Base-by-base conservation (phyloP, 371 early-diverging fungal species). In the Vairimorpha ceranae region DNA sequence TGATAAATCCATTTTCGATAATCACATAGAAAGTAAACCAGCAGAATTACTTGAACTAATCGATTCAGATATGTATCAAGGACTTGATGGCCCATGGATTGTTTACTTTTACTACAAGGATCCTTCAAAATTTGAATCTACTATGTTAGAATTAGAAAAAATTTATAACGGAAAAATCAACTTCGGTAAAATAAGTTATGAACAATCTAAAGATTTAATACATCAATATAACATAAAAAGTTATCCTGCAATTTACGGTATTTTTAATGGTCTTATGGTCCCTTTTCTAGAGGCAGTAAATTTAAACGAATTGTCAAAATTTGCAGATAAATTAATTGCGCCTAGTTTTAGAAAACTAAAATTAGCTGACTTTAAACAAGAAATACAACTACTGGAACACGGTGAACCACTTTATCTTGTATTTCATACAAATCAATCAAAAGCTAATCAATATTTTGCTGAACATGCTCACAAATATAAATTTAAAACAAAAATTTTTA, bases 11-110 rank as follows among this genome's bases (percentile, higher is more conserved):
- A 51, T 79, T 0, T 80, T 83, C 60, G 65, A 65, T 10, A 33
- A 41, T 15, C 51, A 68, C 51, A 60, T 52, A 15, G 63, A 68
- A 14, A 29, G 25, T 30, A 59, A 68, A 43, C 45, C 69, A 10
- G 70, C 41, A 15, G 41, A 78, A 41, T 66, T 84, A 15, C 35
- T 67, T 1, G 58, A 23, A 25, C 75, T 84, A 12, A 67, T 36
- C 3, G 75, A 74, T 30, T 45, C 54, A 10, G 84, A 85, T 67
- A 84, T 85, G 74, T 69, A 80, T 32, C 69, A 70, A 36, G 77
- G 80, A 56, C 82, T 85, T 64, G 75, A 77, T 38, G 85, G 85
- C 3, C 83, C 85, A 19, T 82, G 83, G 82, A n/a, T 85, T 19
- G 67, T 85, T 23, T 76, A 82, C 30, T 85, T 85, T 56, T 79